Evolutionary conservation across 2,329 filamentous ascomycete genomes (phyloP).

Genomic region (Nemania serpens): DNA sequence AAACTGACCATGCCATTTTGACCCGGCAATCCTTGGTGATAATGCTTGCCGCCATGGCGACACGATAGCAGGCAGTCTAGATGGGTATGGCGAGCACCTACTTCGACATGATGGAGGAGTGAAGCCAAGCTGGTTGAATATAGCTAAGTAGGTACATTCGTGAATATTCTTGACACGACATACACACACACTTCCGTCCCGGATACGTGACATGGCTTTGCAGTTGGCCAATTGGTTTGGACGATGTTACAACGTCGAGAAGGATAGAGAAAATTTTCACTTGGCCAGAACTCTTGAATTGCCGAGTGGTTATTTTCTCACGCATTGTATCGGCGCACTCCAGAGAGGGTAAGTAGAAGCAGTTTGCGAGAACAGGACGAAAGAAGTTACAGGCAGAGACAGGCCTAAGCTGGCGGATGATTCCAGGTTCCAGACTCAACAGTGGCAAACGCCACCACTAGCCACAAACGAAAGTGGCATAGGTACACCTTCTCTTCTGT

Average conservation of each 20-base stretch:
- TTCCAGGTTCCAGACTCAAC: neutral
- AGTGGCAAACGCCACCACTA: constrained; percentile 18
- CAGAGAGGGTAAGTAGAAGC: constrained; percentile 1
- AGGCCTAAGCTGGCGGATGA: neutral
- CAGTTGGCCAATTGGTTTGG: constrained; percentile 27
- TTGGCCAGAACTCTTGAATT: constrained; percentile 5
- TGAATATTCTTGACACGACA: constrained; percentile 21
- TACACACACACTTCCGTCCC: constrained; percentile 20
- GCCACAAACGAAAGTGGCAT: constrained; percentile 21
- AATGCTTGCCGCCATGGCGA: constrained; percentile 8
- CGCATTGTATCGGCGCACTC: constrained; percentile 18
- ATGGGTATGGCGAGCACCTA: neutral
- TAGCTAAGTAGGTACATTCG: neutral
- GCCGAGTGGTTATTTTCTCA: constrained; percentile 2
- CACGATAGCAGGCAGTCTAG: no score
- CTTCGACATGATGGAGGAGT: constrained; percentile 7
- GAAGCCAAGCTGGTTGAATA: constrained; percentile 16
- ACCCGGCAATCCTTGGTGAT: constrained; percentile 3
- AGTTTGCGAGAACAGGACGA: neutral
- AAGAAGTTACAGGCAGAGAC: neutral
- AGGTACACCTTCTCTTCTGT: neutral
- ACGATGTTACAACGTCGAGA: constrained; percentile 8
- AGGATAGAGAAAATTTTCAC: constrained; percentile 25
- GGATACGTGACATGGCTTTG: constrained; percentile 23
- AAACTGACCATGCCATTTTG: neutral